Evolutionary conservation across 2,329 filamentous ascomycete genomes (phyloP).

Genomic region (Mariannaea sp.): DNA sequence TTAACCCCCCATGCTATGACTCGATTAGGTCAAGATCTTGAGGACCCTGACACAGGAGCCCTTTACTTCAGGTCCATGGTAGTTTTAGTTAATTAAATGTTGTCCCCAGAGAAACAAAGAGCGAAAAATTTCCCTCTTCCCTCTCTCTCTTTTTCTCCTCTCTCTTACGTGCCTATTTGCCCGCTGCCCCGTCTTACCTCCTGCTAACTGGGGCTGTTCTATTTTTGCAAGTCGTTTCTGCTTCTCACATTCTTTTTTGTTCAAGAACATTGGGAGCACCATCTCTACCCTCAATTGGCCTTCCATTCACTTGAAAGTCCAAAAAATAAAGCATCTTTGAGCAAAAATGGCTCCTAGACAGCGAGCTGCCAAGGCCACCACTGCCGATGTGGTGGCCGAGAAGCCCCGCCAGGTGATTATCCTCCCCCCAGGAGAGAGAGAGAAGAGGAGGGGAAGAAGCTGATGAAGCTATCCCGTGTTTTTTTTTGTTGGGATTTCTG

Average conservation of each 20-base stretch:
- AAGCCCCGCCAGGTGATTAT: constrained; percentile 25
- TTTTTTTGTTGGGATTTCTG: not conserved
- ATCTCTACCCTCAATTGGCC: not conserved
- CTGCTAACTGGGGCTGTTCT: not conserved
- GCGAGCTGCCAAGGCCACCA: no score
- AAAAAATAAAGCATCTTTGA: not conserved
- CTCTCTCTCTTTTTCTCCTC: constrained; percentile 5
- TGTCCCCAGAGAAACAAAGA: not conserved
- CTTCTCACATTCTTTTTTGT: no score
- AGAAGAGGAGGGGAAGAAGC: no score
- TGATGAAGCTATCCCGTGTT: constrained; percentile 18
- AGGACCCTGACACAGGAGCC: constrained; percentile 8
- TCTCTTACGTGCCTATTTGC: constrained; percentile 1
- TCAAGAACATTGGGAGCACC: no score
- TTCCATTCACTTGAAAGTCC: not conserved
- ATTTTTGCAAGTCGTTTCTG: not conserved
- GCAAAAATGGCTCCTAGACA: constrained; percentile 35
- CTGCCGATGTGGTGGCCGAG: constrained; percentile 28
- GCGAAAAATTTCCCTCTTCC: constrained; percentile 7
- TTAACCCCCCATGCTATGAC: constrained; percentile 21
- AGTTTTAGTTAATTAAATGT: constrained; percentile 18
- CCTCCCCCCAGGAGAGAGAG: no score
- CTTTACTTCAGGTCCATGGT: no score
- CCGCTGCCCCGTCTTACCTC: not conserved
- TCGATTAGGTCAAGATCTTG: constrained; percentile 31